Evolutionary conservation across 768 basidiomycete species (phyloP).

Genomic region (Russula earlei): DNA sequence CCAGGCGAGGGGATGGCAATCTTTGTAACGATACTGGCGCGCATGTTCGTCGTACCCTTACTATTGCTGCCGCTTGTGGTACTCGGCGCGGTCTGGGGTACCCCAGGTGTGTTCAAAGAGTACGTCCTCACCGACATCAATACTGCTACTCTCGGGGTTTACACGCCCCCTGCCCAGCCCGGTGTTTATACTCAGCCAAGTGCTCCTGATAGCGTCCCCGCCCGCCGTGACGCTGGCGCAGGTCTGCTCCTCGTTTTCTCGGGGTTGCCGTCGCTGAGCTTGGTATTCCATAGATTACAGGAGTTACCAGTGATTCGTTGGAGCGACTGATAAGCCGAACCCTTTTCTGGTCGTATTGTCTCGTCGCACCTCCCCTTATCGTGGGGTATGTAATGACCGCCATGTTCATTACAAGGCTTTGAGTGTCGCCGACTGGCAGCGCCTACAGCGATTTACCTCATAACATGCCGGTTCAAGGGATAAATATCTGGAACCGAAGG

Average conservation of each 20-base stretch:
- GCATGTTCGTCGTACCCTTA: constrained; percentile 82
- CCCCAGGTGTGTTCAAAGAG: constrained; percentile 64
- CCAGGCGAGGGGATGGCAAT: constrained; percentile 75
- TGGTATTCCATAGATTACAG: constrained; percentile 49
- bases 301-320: constrained; percentile 79
- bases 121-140: constrained; percentile 35
- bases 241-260: constrained; percentile 22
- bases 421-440: background rate
- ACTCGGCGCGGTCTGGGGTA: constrained; percentile 45
- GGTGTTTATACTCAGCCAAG: constrained; percentile 77
- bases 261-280: constrained; percentile 21
- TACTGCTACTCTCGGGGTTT: background rate
- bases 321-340: constrained; percentile 86
- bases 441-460: no score
- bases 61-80: constrained; percentile 70
- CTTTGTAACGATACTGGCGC: constrained; percentile 62
- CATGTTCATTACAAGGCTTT: constrained; percentile 48
- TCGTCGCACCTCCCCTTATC: constrained; percentile 75
- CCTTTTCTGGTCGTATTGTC: constrained; percentile 87
- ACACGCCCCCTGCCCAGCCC: constrained; percentile 39
- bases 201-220: constrained; percentile 73
- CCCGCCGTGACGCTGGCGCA: constrained; percentile 67
- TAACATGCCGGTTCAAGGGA: no score
- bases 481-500: no score
- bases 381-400: constrained; percentile 73